A percentile compares a stretch with the other conserved stretches of the same genome.
phyloP scores from a whole-genome alignment of 805 yeast genomes.

The Myxozyma sirexii region DNA sequence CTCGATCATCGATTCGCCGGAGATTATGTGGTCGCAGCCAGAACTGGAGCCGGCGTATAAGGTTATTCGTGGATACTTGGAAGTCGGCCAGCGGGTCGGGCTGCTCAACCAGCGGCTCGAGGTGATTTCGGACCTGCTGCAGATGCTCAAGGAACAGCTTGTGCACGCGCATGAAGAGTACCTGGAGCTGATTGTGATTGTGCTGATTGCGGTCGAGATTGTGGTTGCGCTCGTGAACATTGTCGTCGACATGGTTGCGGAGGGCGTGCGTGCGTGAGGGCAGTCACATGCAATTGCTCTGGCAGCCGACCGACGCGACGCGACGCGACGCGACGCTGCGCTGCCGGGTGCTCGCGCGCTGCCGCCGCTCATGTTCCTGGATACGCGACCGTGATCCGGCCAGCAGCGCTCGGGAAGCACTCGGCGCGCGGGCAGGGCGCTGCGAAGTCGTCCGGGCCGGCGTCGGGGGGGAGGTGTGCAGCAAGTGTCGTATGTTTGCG shows the following conservation, averaged over 20 bases:
- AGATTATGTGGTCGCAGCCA: slow-evolving; percentile 98
- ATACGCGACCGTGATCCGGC: no score
- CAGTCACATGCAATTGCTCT: no score
- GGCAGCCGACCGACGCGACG: no score
- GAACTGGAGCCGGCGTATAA: slow-evolving; percentile 96
- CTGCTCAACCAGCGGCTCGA: slow-evolving; percentile 88
- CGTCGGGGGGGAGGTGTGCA: no score
- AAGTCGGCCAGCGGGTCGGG: slow-evolving; percentile 91
- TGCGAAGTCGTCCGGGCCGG: no score
- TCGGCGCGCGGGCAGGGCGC: no score
- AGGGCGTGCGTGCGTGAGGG: slow-evolving; percentile 3
- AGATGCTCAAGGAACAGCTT: slow-evolving; percentile 94
- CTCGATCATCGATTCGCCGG: slow-evolving; percentile 88
- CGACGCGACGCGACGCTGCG: neutral
- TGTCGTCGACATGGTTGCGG: slow-evolving; percentile 29
- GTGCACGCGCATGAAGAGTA: slow-evolving; percentile 93
- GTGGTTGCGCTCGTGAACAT: slow-evolving; percentile 64
- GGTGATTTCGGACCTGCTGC: slow-evolving; percentile 88
- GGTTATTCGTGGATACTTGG: slow-evolving; percentile 84
- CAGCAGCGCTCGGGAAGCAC: no score
- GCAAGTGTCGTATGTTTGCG: no score
- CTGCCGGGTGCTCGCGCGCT: no score
- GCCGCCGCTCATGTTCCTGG: no score
- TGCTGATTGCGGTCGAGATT: slow-evolving; percentile 89
- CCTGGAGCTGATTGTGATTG: slow-evolving; percentile 85